Evolutionary conservation across 2,329 filamentous ascomycete genomes (phyloP).

Genomic region (Plectosphaerella sp.): DNA sequence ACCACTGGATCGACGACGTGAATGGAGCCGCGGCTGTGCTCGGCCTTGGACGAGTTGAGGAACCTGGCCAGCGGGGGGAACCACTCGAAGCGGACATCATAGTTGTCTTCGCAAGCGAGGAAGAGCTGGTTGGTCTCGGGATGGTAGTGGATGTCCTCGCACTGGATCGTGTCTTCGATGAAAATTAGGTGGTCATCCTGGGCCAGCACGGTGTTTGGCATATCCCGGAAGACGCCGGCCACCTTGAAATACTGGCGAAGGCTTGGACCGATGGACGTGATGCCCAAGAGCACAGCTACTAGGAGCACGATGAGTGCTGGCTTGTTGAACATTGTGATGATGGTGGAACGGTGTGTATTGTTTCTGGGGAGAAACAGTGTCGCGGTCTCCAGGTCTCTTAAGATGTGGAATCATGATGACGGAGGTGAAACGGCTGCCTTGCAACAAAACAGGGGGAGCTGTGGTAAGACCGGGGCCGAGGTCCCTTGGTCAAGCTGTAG

Average conservation of each 20-base stretch:
- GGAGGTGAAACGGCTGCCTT: too few species aligned
- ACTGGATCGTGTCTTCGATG: conserved; percentile 5
- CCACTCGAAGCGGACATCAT: conserved; percentile 38
- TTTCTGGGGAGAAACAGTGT: too few species aligned
- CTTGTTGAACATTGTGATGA: too few species aligned
- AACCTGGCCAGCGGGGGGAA: conserved; percentile 44
- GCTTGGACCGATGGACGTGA: too few species aligned
- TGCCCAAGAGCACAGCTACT: too few species aligned
- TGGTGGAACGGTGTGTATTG: too few species aligned
- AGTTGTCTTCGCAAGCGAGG: conserved; percentile 28
- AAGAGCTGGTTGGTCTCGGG: conserved; percentile 22
- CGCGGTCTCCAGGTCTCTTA: too few species aligned
- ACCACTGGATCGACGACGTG: conserved; percentile 51
- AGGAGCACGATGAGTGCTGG: too few species aligned
- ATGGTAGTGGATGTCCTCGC: conserved; percentile 27
- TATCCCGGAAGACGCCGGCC: neutral
- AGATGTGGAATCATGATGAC: too few species aligned
- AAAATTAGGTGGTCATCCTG: neutral
- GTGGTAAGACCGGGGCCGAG: too few species aligned
- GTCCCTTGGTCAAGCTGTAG: too few species aligned
- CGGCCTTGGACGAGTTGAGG: conserved; percentile 28
- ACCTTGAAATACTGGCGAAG: neutral
- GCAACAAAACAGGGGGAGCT: too few species aligned
- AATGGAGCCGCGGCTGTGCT: conserved; percentile 36
- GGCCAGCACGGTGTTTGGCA: neutral